These are phyloP conservation scores for Salvia rosmarinus DNA, from an alignment of 257 asterid species.

Conservation along the genomic window DNA sequence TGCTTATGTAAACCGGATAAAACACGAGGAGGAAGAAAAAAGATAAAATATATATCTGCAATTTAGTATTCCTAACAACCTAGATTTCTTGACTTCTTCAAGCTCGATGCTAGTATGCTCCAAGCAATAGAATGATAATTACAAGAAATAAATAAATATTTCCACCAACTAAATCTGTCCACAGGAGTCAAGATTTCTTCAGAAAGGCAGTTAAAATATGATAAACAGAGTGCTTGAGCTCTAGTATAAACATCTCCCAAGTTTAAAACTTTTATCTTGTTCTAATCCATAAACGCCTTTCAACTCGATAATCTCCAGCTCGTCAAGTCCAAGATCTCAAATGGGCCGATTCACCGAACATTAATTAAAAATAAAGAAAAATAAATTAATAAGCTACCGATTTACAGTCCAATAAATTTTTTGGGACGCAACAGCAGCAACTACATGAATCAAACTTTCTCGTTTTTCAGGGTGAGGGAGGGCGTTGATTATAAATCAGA, in stretches of 20 bases:
- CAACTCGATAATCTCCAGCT: neutral
- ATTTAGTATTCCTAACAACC: neutral
- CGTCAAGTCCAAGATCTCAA: slow-evolving; percentile 7
- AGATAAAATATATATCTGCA: neutral
- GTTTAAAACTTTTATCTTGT: slow-evolving; percentile 14
- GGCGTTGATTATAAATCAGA: neutral
- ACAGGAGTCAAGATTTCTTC: neutral
- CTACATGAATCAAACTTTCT: neutral
- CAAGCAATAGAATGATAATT: slow-evolving; percentile 12
- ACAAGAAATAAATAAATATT: slow-evolving; percentile 18
- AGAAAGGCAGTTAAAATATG: neutral
- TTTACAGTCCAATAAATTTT: neutral
- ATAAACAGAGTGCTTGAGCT: neutral
- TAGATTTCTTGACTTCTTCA: slow-evolving; percentile 2
- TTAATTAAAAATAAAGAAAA: neutral
- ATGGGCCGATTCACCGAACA: neutral
- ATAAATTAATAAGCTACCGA: neutral
- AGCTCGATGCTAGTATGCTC: slow-evolving; percentile 16
- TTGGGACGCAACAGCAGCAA: slow-evolving; percentile 9
- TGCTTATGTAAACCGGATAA: neutral
- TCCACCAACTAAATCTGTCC: slow-evolving; percentile 17
- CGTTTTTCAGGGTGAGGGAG: neutral
- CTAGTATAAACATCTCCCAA: neutral
- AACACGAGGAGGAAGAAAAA: neutral
- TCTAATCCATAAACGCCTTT: neutral